A percentile compares a stretch with the other conserved stretches of the same genome.
These are phyloP conservation scores for Cryphonectria nitschkei DNA, from an alignment of 2,329 filamentous ascomycete species.

Conservation along the genomic window DNA sequence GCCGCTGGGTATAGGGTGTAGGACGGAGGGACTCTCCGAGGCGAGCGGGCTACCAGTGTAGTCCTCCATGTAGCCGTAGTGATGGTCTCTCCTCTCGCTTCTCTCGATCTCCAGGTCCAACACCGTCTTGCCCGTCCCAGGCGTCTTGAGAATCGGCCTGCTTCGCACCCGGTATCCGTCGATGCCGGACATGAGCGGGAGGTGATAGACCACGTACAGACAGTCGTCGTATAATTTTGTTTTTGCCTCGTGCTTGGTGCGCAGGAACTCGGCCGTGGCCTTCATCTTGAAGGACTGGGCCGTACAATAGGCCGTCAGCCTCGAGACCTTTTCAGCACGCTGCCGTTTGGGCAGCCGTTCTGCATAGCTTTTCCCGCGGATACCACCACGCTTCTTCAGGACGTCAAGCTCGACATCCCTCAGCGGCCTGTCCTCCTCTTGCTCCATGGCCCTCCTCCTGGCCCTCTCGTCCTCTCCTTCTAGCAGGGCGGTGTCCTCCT, in stretches of 20 bases:
- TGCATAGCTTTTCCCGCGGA: slow-evolving; percentile 84
- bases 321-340: slow-evolving; percentile 82
- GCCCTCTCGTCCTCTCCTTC: slow-evolving; percentile 63
- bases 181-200: slow-evolving; percentile 81
- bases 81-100: slow-evolving; percentile 85
- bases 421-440: slow-evolving; percentile 66
- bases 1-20: slow-evolving; percentile 38
- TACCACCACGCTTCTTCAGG: slow-evolving; percentile 63
- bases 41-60: slow-evolving; percentile 52
- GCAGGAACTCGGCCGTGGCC: slow-evolving; percentile 84
- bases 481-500: slow-evolving; percentile 44
- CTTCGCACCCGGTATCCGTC: slow-evolving; percentile 89
- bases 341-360: slow-evolving; percentile 89
- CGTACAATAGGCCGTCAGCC: slow-evolving; percentile 94
- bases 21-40: slow-evolving; percentile 13
- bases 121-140: slow-evolving; percentile 85
- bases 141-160: slow-evolving; percentile 88
- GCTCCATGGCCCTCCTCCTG: slow-evolving; percentile 45
- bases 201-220: slow-evolving; percentile 91
- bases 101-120: slow-evolving; percentile 95
- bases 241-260: slow-evolving; percentile 83
- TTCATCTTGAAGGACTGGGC: slow-evolving; percentile 92
- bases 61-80: slow-evolving; percentile 87
- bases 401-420: slow-evolving; percentile 70
- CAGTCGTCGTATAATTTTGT: slow-evolving; percentile 99